Evolutionary conservation across 768 basidiomycete species (phyloP).

Genomic region (Mrakia frigida): DNA sequence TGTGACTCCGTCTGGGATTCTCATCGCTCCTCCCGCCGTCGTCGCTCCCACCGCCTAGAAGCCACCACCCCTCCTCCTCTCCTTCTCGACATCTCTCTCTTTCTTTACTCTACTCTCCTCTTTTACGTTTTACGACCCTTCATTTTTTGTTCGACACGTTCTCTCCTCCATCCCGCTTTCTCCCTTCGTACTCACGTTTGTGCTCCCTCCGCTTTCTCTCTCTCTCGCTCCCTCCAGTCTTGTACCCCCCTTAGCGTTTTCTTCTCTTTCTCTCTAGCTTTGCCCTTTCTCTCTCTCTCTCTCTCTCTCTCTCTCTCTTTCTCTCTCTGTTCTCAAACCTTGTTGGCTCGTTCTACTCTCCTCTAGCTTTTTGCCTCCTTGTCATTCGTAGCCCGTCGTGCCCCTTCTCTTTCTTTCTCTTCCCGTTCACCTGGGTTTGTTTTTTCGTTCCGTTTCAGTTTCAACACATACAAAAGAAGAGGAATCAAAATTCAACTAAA

Average conservation of each 20-base stretch:
- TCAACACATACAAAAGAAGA: slow-evolving; percentile 9
- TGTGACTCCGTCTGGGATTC: slow-evolving; percentile 15
- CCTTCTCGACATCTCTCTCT: neutral
- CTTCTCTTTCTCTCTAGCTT: too few species aligned
- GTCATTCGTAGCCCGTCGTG: too few species aligned
- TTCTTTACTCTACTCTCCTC: neutral
- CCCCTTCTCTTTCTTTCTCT: neutral
- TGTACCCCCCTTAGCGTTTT: slow-evolving; percentile 6
- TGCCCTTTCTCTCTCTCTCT: too few species aligned
- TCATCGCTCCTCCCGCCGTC: slow-evolving; percentile 9
- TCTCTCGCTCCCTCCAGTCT: neutral
- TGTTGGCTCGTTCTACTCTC: slow-evolving; percentile 2
- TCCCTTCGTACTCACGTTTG: neutral
- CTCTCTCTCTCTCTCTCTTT: neutral
- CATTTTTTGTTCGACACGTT: neutral
- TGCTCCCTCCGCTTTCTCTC: neutral
- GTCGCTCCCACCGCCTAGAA: neutral
- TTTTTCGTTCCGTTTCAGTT: neutral
- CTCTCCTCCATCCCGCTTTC: slow-evolving; percentile 6
- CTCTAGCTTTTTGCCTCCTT: neutral
- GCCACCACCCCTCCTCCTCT: neutral
- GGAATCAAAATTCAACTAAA: slow-evolving; percentile 10
- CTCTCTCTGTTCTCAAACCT: neutral
- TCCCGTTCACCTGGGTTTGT: neutral
- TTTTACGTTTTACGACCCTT: neutral